These are phyloP conservation scores for Elsinoe batatas DNA, from an alignment of 2,329 filamentous ascomycete species.

Conservation along the genomic window DNA sequence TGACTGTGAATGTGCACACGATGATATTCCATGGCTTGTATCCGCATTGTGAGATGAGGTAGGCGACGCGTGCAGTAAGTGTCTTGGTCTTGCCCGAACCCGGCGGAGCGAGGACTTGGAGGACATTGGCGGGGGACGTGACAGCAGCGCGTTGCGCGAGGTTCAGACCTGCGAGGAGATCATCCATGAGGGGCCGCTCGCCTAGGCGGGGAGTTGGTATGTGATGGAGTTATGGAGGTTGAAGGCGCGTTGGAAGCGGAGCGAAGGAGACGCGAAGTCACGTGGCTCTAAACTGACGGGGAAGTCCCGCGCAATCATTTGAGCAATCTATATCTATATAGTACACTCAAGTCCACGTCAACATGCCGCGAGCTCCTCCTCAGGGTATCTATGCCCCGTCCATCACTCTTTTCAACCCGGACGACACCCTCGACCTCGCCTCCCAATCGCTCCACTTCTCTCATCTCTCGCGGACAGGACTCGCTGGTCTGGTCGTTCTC, in stretches of 20 bases:
- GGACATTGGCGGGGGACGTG: conserved; percentile 48
- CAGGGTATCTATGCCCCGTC: conserved; percentile 24
- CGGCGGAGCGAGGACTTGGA: conserved; percentile 54
- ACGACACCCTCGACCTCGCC: conserved; percentile 31
- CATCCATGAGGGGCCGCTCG: conserved; percentile 35
- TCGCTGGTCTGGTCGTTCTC: conserved; percentile 37
- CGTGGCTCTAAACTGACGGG: no score
- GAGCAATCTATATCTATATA: no score
- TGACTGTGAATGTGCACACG: conserved; percentile 94
- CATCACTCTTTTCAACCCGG: conserved; percentile 37
- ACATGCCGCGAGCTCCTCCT: conserved; percentile 1
- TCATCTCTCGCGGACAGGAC: conserved; percentile 34
- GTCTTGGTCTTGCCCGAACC: conserved; percentile 90
- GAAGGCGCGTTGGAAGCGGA: conserved; percentile 1
- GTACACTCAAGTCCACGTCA: no score
- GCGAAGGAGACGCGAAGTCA: conserved; percentile 4
- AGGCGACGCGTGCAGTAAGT: conserved; percentile 82
- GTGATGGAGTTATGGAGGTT: background rate
- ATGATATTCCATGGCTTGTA: conserved; percentile 79
- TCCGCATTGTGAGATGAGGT: conserved; percentile 63
- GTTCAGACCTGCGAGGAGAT: conserved; percentile 54
- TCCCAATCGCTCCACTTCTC: conserved; percentile 36
- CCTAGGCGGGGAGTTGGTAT: background rate
- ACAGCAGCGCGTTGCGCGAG: conserved; percentile 54
- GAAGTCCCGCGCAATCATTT: no score